Evolutionary conservation across 2,329 filamentous ascomycete species (phyloP), one percentile per base, ranked within the genome.

Genomic region (Penicillium sumatraense): DNA sequence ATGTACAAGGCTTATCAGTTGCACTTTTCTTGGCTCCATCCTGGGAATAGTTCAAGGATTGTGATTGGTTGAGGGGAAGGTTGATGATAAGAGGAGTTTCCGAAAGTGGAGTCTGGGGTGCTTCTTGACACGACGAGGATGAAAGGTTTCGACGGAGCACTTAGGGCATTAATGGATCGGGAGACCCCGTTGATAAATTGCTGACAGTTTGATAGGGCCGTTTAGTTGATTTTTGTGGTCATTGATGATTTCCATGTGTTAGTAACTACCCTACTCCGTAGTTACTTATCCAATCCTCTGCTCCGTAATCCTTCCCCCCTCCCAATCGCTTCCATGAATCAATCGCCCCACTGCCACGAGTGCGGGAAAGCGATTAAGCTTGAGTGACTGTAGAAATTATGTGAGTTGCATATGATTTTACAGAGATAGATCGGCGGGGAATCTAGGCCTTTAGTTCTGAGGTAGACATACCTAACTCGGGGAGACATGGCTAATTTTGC

Each of bases 41-140:
- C 16, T 41, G 27, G n/a, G 45, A 23, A 27, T 29, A 35, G 13
- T 33, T 51, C 21, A 24, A 1, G 45, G 29, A 16, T 6, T 46
- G 38, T 56, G 53, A 56, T 58, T 58, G 56, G 56, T 21, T 16
- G 5, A 42, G 11, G 26, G 24, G 2, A 8, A n/a, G 35, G 23
- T 10, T 31, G 16, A 13, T 21, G 41, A 47, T 45, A 58, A 56
- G 55, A 53, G 45, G 27, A 9, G 33, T 23, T 44, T 24, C 23
- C 20, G 21, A 49, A 53, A 51, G 36, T 31, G 36, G 23, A 49
- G 46, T 49, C 46, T 49, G 31, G 46, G 46, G 31, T 49, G 46
- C 45, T 48, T 24, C 16, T 33, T 14, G 4, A 27, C 40, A 46
- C 26, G 21, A 26, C 21, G 29, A 31, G 29, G 14, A 40, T 40